Percentiles rank a stretch among this genome's conserved stretches.
Evolutionary conservation across 23 red algal species (phyloP).

Genomic region (Gracilaria gracilis): DNA sequence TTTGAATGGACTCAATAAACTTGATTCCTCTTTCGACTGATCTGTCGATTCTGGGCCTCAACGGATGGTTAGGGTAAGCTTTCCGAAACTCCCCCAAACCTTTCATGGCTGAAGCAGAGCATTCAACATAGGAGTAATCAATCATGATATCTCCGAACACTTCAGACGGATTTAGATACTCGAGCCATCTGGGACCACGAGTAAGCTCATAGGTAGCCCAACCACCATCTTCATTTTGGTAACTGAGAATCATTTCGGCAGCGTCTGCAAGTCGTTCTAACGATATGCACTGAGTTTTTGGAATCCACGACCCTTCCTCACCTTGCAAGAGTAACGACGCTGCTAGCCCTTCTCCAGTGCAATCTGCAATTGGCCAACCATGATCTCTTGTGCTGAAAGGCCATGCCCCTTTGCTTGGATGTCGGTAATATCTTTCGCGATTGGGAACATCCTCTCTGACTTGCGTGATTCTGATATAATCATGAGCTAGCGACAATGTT

Average conservation of each 20-base stretch:
- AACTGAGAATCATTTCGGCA: conserved; percentile 87
- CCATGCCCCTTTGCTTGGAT: conserved; percentile 96
- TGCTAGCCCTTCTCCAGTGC: conserved; percentile 94
- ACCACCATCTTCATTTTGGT: conserved; percentile 92
- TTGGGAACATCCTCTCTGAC: conserved; percentile 88
- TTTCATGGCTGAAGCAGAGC: conserved; percentile 86
- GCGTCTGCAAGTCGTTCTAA: conserved; percentile 72
- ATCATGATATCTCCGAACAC: conserved; percentile 99
- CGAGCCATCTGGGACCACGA: conserved; percentile 88
- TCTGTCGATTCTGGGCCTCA: conserved; percentile 53
- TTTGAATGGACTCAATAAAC: conserved; percentile 80
- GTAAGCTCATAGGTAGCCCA: conserved; percentile 99
- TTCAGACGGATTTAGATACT: conserved; percentile 98
- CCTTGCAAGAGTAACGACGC: conserved; percentile 79
- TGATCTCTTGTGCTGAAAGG: conserved; percentile 98
- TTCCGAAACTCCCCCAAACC: conserved; percentile 79
- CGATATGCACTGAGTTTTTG: conserved; percentile 46
- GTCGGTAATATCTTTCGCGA: conserved; percentile 88
- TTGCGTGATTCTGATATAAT: conserved; percentile 93
- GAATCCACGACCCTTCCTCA: conserved; percentile 55
- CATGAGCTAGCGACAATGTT: conserved; percentile 72
- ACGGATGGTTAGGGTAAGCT: conserved; percentile 74
- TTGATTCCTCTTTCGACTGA: conserved; percentile 72
- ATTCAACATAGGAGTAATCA: conserved; percentile 98
- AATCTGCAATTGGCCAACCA: conserved; percentile 99